Evolutionary conservation across 2,329 filamentous ascomycete species (phyloP).

Genomic region (Fusarium musae): DNA sequence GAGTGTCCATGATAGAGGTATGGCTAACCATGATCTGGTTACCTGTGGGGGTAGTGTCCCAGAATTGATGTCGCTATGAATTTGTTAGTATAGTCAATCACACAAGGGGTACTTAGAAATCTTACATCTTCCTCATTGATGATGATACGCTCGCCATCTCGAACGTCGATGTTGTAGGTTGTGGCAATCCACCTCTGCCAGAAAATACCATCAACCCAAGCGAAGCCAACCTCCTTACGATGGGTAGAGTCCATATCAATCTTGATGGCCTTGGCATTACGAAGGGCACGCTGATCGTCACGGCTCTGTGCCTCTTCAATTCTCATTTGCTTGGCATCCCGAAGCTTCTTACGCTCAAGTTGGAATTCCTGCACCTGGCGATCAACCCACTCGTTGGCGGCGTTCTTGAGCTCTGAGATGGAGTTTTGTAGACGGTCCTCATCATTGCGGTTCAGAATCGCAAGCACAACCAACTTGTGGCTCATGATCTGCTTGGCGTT

Average conservation of each 20-base stretch:
- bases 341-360: slow-evolving; percentile 89
- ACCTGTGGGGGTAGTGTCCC: slow-evolving; percentile 90
- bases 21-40: slow-evolving; percentile 90
- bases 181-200: slow-evolving; percentile 97
- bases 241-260: slow-evolving; percentile 91
- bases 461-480: slow-evolving; percentile 92
- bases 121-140: slow-evolving; percentile 98
- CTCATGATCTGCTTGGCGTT: slow-evolving; percentile 97
- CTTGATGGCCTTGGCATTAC: slow-evolving; percentile 87
- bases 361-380: slow-evolving; percentile 93
- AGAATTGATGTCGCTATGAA: slow-evolving; percentile 85
- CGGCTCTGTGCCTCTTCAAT: slow-evolving; percentile 97
- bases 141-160: slow-evolving; percentile 89
- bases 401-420: slow-evolving; percentile 92
- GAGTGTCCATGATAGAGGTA: slow-evolving; percentile 89
- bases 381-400: slow-evolving; percentile 97
- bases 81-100: slow-evolving; percentile 47
- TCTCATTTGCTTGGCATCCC: slow-evolving; percentile 92
- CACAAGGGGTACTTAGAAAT: slow-evolving; percentile 29
- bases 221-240: slow-evolving; percentile 90
- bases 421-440: slow-evolving; percentile 81
- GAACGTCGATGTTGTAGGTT: slow-evolving; percentile 93
- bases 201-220: slow-evolving; percentile 96
- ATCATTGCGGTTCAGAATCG: slow-evolving; percentile 83
- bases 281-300: slow-evolving; percentile 85